Evolutionary conservation across 805 yeast genomes (phyloP).

Genomic region (Lipomyces spencermartinsiae): DNA sequence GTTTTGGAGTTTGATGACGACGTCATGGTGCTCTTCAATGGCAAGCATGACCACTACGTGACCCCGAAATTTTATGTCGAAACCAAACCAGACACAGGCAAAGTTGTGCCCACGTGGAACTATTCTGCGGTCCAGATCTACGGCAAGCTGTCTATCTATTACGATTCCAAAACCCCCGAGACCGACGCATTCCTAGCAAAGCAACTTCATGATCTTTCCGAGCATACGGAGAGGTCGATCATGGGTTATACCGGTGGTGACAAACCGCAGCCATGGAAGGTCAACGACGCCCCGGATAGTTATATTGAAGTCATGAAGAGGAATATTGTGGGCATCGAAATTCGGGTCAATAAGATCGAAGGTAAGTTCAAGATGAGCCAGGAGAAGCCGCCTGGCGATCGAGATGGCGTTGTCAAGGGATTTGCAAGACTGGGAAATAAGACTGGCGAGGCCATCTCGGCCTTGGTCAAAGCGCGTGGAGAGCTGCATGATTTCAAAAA

Average conservation of each 20-base stretch:
- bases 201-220: constrained; percentile 54
- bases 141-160: constrained; percentile 57
- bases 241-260: constrained; percentile 40
- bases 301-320: constrained; percentile 54
- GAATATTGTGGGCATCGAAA: constrained; percentile 62
- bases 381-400: constrained; percentile 52
- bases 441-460: not conserved
- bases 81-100: constrained; percentile 61
- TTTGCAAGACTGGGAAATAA: constrained; percentile 23
- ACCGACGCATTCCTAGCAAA: constrained; percentile 49
- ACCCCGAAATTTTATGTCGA: constrained; percentile 64
- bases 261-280: constrained; percentile 53
- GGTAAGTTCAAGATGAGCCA: constrained; percentile 68
- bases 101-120: constrained; percentile 75
- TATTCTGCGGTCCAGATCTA: constrained; percentile 62
- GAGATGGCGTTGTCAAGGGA: constrained; percentile 60
- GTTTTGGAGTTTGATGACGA: constrained; percentile 46
- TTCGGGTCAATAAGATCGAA: constrained; percentile 55
- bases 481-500: not conserved
- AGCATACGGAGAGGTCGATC: constrained; percentile 54
- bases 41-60: constrained; percentile 56
- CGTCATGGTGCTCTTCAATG: constrained; percentile 60
- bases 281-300: constrained; percentile 61
- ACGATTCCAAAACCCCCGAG: constrained; percentile 40
- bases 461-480: not conserved